These are phyloP conservation scores for Candida chauliodis DNA, from an alignment of 805 yeast species.

Conservation along the genomic window DNA sequence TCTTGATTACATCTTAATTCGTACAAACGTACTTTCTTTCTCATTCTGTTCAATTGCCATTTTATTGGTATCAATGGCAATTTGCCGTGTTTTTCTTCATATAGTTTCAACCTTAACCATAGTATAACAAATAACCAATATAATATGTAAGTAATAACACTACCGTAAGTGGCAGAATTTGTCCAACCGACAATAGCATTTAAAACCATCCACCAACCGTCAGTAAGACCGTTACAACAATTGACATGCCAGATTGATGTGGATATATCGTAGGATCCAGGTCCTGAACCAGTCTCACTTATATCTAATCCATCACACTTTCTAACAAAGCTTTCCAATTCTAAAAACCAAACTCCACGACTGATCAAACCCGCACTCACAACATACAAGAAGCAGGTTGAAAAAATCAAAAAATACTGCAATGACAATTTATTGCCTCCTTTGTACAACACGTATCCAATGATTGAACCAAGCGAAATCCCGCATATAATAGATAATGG, in stretches of 20 bases:
- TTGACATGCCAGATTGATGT: conserved; percentile 90
- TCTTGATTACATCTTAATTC: conserved; percentile 15
- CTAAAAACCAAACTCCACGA: conserved; percentile 88
- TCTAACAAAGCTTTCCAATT: conserved; percentile 70
- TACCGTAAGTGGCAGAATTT: conserved; percentile 87
- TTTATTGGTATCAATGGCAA: conserved; percentile 59
- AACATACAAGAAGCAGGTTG: conserved; percentile 77
- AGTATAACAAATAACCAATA: conserved; percentile 63
- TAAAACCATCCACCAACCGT: conserved; percentile 87
- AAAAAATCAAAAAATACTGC: conserved; percentile 66
- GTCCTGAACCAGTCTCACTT: conserved; percentile 86
- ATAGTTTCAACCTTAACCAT: conserved; percentile 37
- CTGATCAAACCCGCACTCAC: conserved; percentile 86
- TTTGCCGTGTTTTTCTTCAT: conserved; percentile 56
- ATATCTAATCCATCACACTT: conserved; percentile 79
- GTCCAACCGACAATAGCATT: conserved; percentile 94
- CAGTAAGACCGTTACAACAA: conserved; percentile 90
- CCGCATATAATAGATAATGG: conserved; percentile 60
- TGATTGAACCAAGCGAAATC: conserved; percentile 50
- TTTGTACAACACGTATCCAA: conserved; percentile 67
- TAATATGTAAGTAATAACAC: conserved; percentile 65
- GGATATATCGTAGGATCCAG: conserved; percentile 83
- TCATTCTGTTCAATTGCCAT: conserved; percentile 56
- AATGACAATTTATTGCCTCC: conserved; percentile 79
- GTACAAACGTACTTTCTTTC: conserved; percentile 30